Percentiles rank a stretch among this genome's conserved stretches.
phyloP scores from a whole-genome alignment of 176 grass and related monocot genomes.

The Bothriochloa decipiens region DNA sequence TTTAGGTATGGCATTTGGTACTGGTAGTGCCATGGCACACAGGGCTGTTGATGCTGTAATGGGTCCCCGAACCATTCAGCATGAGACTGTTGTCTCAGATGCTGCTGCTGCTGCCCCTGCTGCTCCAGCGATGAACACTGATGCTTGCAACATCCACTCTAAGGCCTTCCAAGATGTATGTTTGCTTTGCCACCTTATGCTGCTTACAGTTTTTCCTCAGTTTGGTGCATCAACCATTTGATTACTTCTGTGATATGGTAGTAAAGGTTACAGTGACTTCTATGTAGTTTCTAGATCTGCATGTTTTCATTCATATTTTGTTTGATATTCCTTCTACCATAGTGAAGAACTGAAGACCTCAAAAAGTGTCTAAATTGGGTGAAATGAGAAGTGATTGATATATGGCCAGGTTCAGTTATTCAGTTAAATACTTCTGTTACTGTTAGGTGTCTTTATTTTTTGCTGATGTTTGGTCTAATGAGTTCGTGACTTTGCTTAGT shows the following conservation, averaged over 20 bases:
- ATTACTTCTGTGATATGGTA: too few relatives aligned
- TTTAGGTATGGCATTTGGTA: constrained; percentile 85
- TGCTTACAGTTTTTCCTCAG: not conserved
- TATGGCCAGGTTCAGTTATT: not conserved
- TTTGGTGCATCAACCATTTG: not conserved
- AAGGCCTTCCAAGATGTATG: constrained; percentile 92
- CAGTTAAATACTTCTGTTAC: not conserved
- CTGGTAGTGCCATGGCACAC: constrained; percentile 80
- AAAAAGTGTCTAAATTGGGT: too few relatives aligned
- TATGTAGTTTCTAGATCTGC: not conserved
- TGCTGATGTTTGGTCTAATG: not conserved
- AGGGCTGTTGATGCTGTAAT: constrained; percentile 86
- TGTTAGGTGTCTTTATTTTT: not conserved
- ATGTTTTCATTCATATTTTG: not conserved
- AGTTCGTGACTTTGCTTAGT: not conserved
- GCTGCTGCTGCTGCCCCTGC: constrained; percentile 54
- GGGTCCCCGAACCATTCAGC: constrained; percentile 77
- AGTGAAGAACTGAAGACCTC: too few relatives aligned
- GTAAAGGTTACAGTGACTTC: not conserved
- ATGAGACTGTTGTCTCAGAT: constrained; percentile 61
- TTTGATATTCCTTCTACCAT: not conserved
- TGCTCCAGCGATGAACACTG: constrained; percentile 41
- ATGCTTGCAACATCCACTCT: constrained; percentile 60
- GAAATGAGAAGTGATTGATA: not conserved
- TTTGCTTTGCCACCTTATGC: not conserved